phyloP scores from a whole-genome alignment of 768 basidiomycete species.

The Suillus sp. region DNA sequence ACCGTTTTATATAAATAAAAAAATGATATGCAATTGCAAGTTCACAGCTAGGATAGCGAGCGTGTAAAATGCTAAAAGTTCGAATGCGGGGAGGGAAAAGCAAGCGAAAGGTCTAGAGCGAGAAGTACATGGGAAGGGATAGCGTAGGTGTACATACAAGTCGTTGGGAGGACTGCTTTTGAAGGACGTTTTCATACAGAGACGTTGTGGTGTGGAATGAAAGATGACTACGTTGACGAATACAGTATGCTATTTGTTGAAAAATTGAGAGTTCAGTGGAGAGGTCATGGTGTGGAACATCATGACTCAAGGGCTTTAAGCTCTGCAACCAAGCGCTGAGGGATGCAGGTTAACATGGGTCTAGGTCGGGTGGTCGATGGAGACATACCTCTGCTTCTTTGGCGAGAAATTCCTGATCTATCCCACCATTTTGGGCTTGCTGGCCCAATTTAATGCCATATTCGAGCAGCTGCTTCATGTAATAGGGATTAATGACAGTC shows the following conservation, averaged over 20 bases:
- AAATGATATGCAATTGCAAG: conserved; percentile 12
- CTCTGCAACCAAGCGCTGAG: conserved; percentile 65
- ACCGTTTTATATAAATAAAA: neutral
- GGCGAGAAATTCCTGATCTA: conserved; percentile 49
- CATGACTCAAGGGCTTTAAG: conserved; percentile 51
- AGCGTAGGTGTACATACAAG: conserved; percentile 35
- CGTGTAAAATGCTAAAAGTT: conserved; percentile 28
- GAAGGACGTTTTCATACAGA: conserved; percentile 31
- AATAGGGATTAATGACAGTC: conserved; percentile 76
- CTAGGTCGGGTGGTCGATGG: neutral
- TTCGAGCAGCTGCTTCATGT: conserved; percentile 72
- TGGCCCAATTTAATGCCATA: conserved; percentile 70
- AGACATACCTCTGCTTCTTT: conserved; percentile 58
- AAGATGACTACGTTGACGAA: conserved; percentile 24
- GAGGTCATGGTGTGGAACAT: conserved; percentile 15
- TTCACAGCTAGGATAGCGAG: conserved; percentile 28
- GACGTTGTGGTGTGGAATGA: conserved; percentile 24
- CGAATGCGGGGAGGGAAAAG: conserved; percentile 19
- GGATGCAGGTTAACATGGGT: conserved; percentile 10
- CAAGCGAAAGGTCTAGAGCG: conserved; percentile 4
- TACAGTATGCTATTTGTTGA: conserved; percentile 30
- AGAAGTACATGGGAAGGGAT: conserved; percentile 14
- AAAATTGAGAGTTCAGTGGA: conserved; percentile 12
- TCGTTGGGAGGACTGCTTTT: conserved; percentile 22
- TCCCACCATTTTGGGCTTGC: conserved; percentile 38